phyloP scores from a whole-genome alignment of 139 green algal genomes.

The Haematococcus lacustris region DNA sequence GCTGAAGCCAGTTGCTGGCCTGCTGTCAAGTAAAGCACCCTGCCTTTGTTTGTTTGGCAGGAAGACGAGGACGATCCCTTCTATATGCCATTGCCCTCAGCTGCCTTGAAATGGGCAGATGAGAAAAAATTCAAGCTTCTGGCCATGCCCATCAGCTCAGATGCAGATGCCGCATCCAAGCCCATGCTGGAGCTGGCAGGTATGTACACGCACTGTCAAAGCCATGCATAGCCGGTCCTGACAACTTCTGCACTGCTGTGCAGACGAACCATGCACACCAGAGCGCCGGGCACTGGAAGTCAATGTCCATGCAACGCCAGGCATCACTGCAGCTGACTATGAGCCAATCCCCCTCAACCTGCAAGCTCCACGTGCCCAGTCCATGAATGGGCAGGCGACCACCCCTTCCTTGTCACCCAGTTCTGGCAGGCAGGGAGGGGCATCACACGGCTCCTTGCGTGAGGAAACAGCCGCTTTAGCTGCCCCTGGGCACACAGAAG shows the following conservation, averaged over 20 bases:
- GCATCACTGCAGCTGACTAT: constrained; percentile 10
- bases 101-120: constrained; percentile 31
- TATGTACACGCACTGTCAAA: background rate
- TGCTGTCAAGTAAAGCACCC: background rate
- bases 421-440: no score
- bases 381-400: no score
- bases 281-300: background rate
- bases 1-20: background rate
- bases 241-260: background rate
- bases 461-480: no score
- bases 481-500: no score
- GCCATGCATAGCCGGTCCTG: background rate
- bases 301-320: no score
- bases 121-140: constrained; percentile 31
- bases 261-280: background rate
- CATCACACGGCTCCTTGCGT: no score
- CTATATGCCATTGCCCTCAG: constrained; percentile 31
- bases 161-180: constrained; percentile 10
- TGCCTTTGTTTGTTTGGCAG: background rate
- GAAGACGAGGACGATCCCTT: constrained; percentile 37
- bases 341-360: constrained; percentile 8
- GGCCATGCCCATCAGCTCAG: constrained; percentile 24
- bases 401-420: no score
- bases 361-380: no score
- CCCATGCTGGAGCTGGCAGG: constrained; percentile 32